Evolutionary conservation across 1,139 yeast species (phyloP), one percentile per base, ranked within the genome.

Genomic region (Blastobotrys ciferrii): DNA sequence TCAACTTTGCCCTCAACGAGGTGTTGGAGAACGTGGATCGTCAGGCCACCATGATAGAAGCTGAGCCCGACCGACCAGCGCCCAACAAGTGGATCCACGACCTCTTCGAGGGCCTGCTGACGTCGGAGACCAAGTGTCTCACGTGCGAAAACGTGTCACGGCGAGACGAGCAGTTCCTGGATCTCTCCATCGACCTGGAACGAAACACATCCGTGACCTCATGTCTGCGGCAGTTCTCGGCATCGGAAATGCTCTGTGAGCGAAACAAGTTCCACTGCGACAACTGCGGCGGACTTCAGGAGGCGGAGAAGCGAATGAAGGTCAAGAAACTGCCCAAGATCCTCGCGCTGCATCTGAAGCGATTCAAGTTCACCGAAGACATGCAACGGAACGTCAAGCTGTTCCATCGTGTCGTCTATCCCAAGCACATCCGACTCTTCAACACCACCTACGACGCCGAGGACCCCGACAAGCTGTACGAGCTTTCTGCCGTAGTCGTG

Each of bases 181-280:
- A 92, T 63, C 75, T 92, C 49, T 84, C 95, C 1, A 78, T 92
- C 40, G 98, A 92, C 64, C 74, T 92, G 13, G 89, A 88, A 44
- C 84, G 83, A 13, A 80, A 84, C 57, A 76, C 86, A 32, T 80
- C 94, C 2, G 80, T 92, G 43, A 84, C 88, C 19, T 78, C 84
- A 51, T 82, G 95, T 49, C 70, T 92, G 50, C 78, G 81, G 55
- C 85, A 85, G 65, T 92, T 89, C 60, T 84, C 94, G 11, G 88
- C 86, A 48, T 82, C 83, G 62, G 98, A 92, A 66, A 81, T 89
- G 69, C 75, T 92, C 47, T 82, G 85, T 37, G 95, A 87, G 51
- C 82, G 87, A 46, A 91, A 92, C 69, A 92, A 92, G 69, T 92
- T 92, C 65, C 87, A 87, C 64, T 92, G 98, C 68, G 96, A 91